phyloP scores from a whole-genome alignment of 768 basidiomycete genomes.

The Rubroboletus satanas region DNA sequence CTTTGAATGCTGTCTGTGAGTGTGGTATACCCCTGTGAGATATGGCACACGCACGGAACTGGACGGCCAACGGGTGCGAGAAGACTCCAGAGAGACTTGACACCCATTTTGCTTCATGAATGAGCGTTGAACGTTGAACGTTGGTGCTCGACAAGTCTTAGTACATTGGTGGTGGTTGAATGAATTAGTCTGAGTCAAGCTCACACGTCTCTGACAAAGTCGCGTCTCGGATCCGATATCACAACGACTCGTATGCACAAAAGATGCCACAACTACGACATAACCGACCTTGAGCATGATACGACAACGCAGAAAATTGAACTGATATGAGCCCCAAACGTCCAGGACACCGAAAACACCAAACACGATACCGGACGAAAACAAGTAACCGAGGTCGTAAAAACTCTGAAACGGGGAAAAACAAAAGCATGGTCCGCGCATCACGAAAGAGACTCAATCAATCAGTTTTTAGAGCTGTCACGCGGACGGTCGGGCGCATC shows the following conservation, averaged over 20 bases:
- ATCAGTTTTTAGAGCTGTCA: constrained; percentile 27
- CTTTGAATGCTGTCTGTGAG: constrained; percentile 38
- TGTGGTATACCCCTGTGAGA: not conserved
- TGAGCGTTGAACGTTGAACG: not conserved
- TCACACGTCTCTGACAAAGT: not conserved
- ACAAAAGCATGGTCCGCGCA: constrained; percentile 7
- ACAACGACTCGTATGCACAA: not conserved
- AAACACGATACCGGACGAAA: constrained; percentile 16
- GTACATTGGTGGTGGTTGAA: not conserved
- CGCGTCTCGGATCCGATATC: not conserved
- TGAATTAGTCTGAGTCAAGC: not conserved
- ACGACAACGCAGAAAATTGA: constrained; percentile 20
- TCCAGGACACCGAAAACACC: constrained; percentile 12
- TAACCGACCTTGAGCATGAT: not conserved
- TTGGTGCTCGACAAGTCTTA: not conserved
- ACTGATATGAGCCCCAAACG: constrained; percentile 14
- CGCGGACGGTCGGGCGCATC: constrained; percentile 26
- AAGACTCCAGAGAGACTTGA: constrained; percentile 93
- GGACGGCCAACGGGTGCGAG: constrained; percentile 92
- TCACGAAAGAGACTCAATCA: not conserved
- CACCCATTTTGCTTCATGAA: constrained; percentile 64
- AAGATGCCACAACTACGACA: constrained; percentile 10
- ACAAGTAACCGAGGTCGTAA: constrained; percentile 13
- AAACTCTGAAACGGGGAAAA: constrained; percentile 5
- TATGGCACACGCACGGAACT: constrained; percentile 60